A percentile compares a stretch with the other conserved stretches of the same genome.
These are phyloP conservation scores for Yamagishiella unicocca DNA, from an alignment of 139 green algal species.

Conservation along the genomic window DNA sequence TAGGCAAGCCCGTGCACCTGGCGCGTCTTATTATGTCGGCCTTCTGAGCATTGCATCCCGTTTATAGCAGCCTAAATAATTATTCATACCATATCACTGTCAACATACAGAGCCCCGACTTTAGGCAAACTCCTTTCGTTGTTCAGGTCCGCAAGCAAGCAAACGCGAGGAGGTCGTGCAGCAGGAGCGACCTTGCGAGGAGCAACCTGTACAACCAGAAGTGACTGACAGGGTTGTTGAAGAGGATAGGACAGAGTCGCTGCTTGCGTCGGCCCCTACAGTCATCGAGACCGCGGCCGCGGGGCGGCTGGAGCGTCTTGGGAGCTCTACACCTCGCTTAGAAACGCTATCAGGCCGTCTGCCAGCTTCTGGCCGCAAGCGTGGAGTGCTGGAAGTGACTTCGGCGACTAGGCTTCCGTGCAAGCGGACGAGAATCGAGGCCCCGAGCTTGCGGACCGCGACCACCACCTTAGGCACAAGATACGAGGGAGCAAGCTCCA, in stretches of 20 bases:
- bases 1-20: too few species aligned
- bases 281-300: neutral
- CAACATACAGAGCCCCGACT: neutral
- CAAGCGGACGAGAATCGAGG: neutral
- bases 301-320: neutral
- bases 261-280: neutral
- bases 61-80: neutral
- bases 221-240: neutral
- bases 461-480: neutral
- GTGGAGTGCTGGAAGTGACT: neutral
- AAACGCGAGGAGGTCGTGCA: neutral
- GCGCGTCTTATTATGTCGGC: neutral
- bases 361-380: neutral
- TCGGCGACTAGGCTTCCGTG: neutral
- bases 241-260: neutral
- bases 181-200: neutral
- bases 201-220: neutral
- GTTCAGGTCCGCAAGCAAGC: neutral
- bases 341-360: neutral
- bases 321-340: neutral
- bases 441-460: neutral
- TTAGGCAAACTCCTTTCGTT: neutral
- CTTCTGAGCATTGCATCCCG: neutral
- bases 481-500: neutral
- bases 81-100: neutral